These are phyloP conservation scores for Nannochloropsis oceanica DNA, from an alignment of 108 stramenopile species.

Conservation along the genomic window DNA sequence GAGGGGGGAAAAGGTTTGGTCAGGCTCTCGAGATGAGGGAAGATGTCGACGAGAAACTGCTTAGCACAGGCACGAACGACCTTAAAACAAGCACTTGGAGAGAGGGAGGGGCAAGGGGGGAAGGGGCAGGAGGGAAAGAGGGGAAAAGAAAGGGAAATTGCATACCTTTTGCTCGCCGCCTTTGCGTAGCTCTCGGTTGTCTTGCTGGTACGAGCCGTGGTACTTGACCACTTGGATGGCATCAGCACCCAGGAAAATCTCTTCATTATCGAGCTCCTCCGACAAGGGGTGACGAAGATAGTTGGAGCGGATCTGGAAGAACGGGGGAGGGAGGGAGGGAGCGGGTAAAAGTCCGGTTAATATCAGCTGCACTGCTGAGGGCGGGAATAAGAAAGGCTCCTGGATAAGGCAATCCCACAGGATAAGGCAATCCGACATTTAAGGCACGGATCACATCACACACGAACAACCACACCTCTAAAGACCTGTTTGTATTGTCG, in stretches of 20 bases:
- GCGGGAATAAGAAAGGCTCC: too few relatives aligned
- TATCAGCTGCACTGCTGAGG: too few relatives aligned
- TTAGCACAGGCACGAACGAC: too few relatives aligned
- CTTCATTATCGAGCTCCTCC: slow-evolving; percentile 28
- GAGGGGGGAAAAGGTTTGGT: neutral
- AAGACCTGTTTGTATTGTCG: too few relatives aligned
- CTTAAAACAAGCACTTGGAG: too few relatives aligned
- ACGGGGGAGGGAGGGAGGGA: too few relatives aligned
- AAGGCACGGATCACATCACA: too few relatives aligned
- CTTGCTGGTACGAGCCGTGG: slow-evolving; percentile 94
- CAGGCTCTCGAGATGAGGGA: neutral
- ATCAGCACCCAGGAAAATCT: slow-evolving; percentile 34
- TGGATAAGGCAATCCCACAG: too few relatives aligned
- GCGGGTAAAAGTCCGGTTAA: too few relatives aligned
- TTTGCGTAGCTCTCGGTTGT: slow-evolving; percentile 70
- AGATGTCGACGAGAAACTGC: neutral
- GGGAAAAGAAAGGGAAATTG: neutral
- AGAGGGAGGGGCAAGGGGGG: neutral
- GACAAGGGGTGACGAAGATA: slow-evolving; percentile 20
- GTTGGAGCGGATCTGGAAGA: neutral
- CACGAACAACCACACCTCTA: too few relatives aligned
- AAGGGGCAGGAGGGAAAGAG: neutral
- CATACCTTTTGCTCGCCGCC: slow-evolving; percentile 34
- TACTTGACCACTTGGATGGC: slow-evolving; percentile 58
- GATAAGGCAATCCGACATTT: too few relatives aligned